These are phyloP conservation scores for Cryptococcus depauperatus DNA, from an alignment of 1,284 basidiomycete species.

Conservation along the genomic window DNA sequence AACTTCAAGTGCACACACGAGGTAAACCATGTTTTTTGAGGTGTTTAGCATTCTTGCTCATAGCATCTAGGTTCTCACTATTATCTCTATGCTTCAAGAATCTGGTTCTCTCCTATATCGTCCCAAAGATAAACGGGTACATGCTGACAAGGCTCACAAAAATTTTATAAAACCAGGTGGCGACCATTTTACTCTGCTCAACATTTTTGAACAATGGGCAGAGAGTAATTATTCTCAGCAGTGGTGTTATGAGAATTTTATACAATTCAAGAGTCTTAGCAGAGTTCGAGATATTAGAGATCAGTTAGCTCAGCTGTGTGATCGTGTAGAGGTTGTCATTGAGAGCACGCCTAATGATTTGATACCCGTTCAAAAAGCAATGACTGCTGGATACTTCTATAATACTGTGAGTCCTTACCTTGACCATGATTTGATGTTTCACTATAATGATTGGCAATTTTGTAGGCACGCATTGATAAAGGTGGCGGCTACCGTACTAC, in stretches of 20 bases:
- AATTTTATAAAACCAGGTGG: slow-evolving; percentile 94
- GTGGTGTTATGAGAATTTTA: slow-evolving; percentile 88
- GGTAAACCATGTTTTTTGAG: slow-evolving; percentile 47
- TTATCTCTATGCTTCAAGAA: slow-evolving; percentile 95
- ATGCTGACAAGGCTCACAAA: slow-evolving; percentile 92
- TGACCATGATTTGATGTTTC: not conserved
- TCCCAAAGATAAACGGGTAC: slow-evolving; percentile 93
- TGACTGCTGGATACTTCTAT: slow-evolving; percentile 93
- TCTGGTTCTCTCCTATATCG: slow-evolving; percentile 91
- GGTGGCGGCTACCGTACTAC: slow-evolving; percentile 87
- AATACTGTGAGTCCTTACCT: slow-evolving; percentile 64
- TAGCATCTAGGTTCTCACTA: slow-evolving; percentile 67
- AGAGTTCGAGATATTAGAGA: slow-evolving; percentile 91
- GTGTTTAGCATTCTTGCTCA: not conserved
- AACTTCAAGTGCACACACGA: slow-evolving; percentile 94
- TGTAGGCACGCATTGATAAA: slow-evolving; percentile 73
- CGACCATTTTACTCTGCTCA: slow-evolving; percentile 93
- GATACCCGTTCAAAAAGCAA: slow-evolving; percentile 83
- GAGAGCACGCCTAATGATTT: slow-evolving; percentile 85
- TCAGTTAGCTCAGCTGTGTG: slow-evolving; percentile 88
- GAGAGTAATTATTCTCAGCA: slow-evolving; percentile 93
- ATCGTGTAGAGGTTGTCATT: slow-evolving; percentile 90
- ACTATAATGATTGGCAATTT: not conserved
- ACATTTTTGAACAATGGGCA: slow-evolving; percentile 98
- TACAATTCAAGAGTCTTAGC: slow-evolving; percentile 92